Percentiles rank a stretch among this genome's conserved stretches.
Conservation (phyloP, 2,329 filamentous ascomycete species). For the Colletotrichum australisinense region DNA sequence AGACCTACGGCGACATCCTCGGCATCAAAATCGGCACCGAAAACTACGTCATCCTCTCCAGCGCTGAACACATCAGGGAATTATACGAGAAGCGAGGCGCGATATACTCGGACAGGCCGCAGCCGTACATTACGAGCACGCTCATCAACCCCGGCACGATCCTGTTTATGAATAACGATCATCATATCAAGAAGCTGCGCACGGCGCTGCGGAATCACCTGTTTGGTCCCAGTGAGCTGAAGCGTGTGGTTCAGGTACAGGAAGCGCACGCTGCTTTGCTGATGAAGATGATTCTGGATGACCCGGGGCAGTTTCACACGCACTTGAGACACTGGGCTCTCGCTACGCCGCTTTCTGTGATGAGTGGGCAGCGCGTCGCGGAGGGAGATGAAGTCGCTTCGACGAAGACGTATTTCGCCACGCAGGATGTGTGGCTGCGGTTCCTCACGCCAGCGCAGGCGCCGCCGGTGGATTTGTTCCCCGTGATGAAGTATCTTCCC, state of each 20-base stretch:
- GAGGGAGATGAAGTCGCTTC: constrained; percentile 31
- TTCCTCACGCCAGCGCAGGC: constrained; percentile 41
- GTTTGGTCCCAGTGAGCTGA: constrained; percentile 38
- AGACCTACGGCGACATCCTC: constrained; percentile 48
- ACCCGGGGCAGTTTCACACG: constrained; percentile 29
- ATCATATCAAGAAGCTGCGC: constrained; percentile 14
- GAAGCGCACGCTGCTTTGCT: constrained; percentile 39
- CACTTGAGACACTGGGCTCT: constrained; percentile 40
- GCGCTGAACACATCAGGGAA: constrained; percentile 46
- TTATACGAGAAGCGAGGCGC: constrained; percentile 50
- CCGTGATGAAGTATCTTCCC: constrained; percentile 53
- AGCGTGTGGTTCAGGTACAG: constrained; percentile 33
- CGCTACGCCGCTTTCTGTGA: constrained; percentile 39
- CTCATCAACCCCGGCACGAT: constrained; percentile 38
- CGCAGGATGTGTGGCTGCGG: constrained; percentile 39
- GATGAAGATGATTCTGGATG: constrained; percentile 35
- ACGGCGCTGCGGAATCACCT: constrained; percentile 35
- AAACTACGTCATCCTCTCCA: constrained; percentile 48
- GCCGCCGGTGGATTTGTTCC: constrained; percentile 42
- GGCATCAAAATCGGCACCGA: constrained; percentile 44
- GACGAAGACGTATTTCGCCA: constrained; percentile 36
- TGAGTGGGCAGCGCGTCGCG: constrained; percentile 38
- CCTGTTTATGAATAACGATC: constrained; percentile 25
- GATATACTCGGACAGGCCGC: constrained; percentile 52
- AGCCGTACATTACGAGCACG: constrained; percentile 41